Evolutionary conservation across 352 stramenopile species (phyloP).

Genomic region (Aphanomyces euteiches): DNA sequence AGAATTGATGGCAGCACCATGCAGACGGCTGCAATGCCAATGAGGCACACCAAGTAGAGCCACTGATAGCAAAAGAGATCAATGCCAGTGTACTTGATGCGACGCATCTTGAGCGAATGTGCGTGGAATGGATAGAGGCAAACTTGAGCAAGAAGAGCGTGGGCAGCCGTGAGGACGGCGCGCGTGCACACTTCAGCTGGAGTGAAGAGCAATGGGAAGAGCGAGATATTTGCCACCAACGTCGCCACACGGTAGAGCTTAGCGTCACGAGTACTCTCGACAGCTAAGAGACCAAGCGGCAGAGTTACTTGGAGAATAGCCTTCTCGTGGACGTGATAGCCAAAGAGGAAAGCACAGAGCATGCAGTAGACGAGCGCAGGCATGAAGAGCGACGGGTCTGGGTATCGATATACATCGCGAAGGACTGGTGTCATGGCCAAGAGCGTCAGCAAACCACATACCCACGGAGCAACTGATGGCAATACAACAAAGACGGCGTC

Average conservation of each 20-base stretch:
- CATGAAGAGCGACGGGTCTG: constrained; percentile 75
- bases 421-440: constrained; percentile 73
- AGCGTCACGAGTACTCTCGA: constrained; percentile 76
- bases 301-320: constrained; percentile 91
- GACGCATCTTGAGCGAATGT: constrained; percentile 60
- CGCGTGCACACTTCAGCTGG: constrained; percentile 71
- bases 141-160: constrained; percentile 60
- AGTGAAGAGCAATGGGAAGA: constrained; percentile 85
- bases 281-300: constrained; percentile 61
- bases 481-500: constrained; percentile 76
- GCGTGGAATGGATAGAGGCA: constrained; percentile 65
- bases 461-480: constrained; percentile 50
- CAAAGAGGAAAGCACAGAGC: constrained; percentile 94
- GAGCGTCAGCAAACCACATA: constrained; percentile 80
- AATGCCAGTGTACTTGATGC: constrained; percentile 62
- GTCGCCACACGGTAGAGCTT: constrained; percentile 76
- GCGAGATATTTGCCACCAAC: constrained; percentile 61
- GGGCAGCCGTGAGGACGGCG: constrained; percentile 55
- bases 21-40: constrained; percentile 41
- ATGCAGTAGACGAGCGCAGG: constrained; percentile 85
- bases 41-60: constrained; percentile 40
- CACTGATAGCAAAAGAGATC: constrained; percentile 54
- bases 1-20: constrained; percentile 57
- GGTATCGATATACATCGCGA: constrained; percentile 67
- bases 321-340: constrained; percentile 99